Conservation (phyloP, 257 asterid genomes). For the Fraxinus americana region DNA sequence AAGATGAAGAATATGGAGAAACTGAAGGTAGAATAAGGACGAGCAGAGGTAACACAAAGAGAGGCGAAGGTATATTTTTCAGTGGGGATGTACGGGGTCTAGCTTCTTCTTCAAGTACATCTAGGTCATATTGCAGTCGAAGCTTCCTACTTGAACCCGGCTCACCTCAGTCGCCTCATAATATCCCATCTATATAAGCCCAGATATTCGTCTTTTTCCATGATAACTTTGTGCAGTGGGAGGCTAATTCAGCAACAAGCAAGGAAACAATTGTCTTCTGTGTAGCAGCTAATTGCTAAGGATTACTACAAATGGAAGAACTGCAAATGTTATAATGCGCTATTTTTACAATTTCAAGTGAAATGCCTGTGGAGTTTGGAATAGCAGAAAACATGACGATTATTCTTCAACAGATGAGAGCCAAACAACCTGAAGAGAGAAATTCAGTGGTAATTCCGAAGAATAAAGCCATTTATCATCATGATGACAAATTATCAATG, state of each 20-base stretch:
- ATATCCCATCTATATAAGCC: constrained; percentile 46
- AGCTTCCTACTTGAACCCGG: constrained; percentile 71
- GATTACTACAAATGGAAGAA: background rate
- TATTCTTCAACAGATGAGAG: background rate
- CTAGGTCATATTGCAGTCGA: constrained; percentile 77
- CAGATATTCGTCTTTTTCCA: background rate
- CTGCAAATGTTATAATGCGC: background rate
- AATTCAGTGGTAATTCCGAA: background rate
- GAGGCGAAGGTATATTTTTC: constrained; percentile 36
- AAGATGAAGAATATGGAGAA: constrained; percentile 58
- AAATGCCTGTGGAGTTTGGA: background rate
- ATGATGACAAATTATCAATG: too few relatives aligned
- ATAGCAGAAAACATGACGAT: background rate
- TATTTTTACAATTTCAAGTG: background rate
- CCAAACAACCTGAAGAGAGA: background rate
- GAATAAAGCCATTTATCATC: too few relatives aligned
- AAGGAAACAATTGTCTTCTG: background rate
- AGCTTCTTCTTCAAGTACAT: constrained; percentile 92
- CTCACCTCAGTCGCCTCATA: constrained; percentile 71
- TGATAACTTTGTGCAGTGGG: background rate
- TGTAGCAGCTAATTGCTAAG: background rate
- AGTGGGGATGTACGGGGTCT: constrained; percentile 70
- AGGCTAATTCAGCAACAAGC: background rate
- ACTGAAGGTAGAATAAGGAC: constrained; percentile 53
- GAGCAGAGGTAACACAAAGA: constrained; percentile 51